Evolutionary conservation across 257 asterid species (phyloP), one percentile per base, ranked within the genome.

Genomic region (Solanum boliviense): DNA sequence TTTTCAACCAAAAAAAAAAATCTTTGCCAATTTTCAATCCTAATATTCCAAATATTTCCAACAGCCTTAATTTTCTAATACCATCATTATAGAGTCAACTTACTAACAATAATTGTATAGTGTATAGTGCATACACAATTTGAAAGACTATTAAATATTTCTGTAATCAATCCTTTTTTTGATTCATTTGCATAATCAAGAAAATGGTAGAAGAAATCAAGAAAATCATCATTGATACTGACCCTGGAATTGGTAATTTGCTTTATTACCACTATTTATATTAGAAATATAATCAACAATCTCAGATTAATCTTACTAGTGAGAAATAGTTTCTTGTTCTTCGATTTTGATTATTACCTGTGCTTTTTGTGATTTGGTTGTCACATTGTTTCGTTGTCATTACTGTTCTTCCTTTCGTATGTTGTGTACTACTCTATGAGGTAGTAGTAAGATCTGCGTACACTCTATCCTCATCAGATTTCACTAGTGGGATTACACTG

Each of bases 201-300:
- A 62, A 56, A 56, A 85, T 85, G 87, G 62, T 39, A 46, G 35
- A 27, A 32, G 91, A 91, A 81, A 93, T 89, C 89, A 96, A 95
- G 96, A 96, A 95, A 91, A 94, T 95, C 92, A 95, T 96, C 91
- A 94, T 96, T 88, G 99, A 96, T 85, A 96, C 99, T 15, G 99
- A 96, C 86, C 99, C 99, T 36, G 99, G 99, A 73, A 86, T 94
- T 58, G 99, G 98, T 94, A 94, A 52, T 52, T 16, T 52, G 23
- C 9, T 5, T 52, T 52, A 52, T 48, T 5, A 52, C 60, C 21
- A 52, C 60, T 52, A 52, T 52, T 48, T 13, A 5, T 48, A 5
- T 41, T 1, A 44, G 52, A 44, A 44, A 44, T 44, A 12, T 12
- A 44, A 44, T 4, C 52, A 44, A 44, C 48, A 44, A 12, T 44